Percentiles rank a stretch among this genome's conserved stretches.
Evolutionary conservation across 2,329 filamentous ascomycete genomes (phyloP).

Genomic region (Macrophomina phaseolina): DNA sequence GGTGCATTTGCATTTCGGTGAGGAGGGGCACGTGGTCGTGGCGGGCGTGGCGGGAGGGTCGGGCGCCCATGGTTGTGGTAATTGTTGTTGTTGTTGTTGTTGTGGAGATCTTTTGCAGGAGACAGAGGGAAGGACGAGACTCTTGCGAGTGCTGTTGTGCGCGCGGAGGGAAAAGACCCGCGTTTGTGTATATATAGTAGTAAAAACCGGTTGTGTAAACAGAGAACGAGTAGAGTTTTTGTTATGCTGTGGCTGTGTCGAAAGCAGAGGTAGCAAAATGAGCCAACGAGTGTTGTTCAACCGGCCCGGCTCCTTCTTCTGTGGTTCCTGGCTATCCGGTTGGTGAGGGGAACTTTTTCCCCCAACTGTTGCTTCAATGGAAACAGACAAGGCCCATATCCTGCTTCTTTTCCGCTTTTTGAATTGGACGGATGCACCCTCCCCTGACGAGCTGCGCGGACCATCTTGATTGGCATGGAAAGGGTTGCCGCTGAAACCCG

Average conservation of each 20-base stretch:
- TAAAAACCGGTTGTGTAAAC: no score
- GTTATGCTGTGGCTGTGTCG: background rate
- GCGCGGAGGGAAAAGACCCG: no score
- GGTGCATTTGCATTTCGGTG: slow-evolving; percentile 1
- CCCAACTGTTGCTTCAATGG: no score
- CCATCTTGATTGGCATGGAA: slow-evolving; percentile 1
- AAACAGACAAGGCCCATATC: no score
- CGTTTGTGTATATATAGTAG: no score
- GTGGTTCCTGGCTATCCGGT: background rate
- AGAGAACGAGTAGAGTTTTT: background rate
- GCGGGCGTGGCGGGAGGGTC: background rate
- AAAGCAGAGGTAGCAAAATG: background rate
- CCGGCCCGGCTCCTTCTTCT: background rate
- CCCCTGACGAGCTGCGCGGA: background rate
- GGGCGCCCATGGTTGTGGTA: slow-evolving; percentile 3
- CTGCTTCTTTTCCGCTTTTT: background rate
- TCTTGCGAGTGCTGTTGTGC: no score
- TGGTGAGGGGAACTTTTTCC: background rate
- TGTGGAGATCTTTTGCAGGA: background rate
- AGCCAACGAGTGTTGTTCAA: background rate
- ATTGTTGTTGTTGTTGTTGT: background rate
- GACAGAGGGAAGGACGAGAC: background rate
- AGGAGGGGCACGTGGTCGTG: slow-evolving; percentile 5
- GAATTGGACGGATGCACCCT: background rate
- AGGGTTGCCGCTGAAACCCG: slow-evolving; percentile 7